Conservation (phyloP, 495 filamentous ascomycete genomes). For the Geoglossum glabrum region DNA sequence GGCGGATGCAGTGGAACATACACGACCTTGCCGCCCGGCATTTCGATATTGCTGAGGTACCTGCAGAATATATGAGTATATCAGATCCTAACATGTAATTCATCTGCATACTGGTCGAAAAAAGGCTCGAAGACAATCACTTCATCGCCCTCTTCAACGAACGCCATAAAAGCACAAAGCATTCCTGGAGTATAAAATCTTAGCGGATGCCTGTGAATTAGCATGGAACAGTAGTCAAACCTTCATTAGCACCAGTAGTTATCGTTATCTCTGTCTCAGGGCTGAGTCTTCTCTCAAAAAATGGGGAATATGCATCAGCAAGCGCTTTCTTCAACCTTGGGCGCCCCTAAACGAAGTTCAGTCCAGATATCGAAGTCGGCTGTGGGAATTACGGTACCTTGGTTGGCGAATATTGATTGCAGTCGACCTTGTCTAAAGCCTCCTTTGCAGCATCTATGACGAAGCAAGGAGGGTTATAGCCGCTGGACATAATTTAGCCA, state of each 20-base stretch:
- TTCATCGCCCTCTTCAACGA: conserved; percentile 85
- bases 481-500: conserved; percentile 23
- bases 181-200: conserved; percentile 29
- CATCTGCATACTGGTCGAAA: conserved; percentile 68
- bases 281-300: conserved; percentile 59
- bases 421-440: conserved; percentile 80
- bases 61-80: conserved; percentile 17
- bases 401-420: conserved; percentile 95
- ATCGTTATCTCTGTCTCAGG: conserved; percentile 84
- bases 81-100: background rate
- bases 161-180: conserved; percentile 93
- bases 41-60: conserved; percentile 92
- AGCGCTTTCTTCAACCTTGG: conserved; percentile 81
- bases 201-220: conserved; percentile 3
- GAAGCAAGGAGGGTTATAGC: conserved; percentile 88
- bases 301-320: conserved; percentile 70
- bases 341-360: conserved; percentile 34
- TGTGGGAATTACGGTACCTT: conserved; percentile 28
- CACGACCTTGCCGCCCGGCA: conserved; percentile 84
- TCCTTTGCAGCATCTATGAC: conserved; percentile 79
- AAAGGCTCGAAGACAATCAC: conserved; percentile 97
- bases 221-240: conserved; percentile 17
- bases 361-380: background rate
- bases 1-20: conserved; percentile 89
- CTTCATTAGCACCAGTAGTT: conserved; percentile 93